Conservation (phyloP, 2,329 filamentous ascomycete genomes). For the Passalora sequoiae region DNA sequence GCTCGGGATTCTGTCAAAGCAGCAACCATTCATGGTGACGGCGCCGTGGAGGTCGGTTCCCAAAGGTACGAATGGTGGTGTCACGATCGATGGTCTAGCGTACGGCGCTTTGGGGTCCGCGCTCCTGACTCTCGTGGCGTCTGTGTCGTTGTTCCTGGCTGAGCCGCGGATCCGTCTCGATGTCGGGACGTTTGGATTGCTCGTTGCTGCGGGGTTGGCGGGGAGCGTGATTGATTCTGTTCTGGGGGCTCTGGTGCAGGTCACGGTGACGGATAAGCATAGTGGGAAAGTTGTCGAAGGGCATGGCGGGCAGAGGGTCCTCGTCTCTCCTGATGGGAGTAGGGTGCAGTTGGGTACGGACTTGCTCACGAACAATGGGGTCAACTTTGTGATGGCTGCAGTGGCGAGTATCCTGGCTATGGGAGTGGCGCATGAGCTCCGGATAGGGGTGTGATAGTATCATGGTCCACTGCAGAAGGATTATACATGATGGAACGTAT, state of each 20-base stretch:
- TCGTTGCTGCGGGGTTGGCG: conserved; percentile 68
- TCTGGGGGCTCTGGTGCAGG: conserved; percentile 77
- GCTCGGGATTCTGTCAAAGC: conserved; percentile 79
- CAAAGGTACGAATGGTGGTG: conserved; percentile 87
- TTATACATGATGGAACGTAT: no score
- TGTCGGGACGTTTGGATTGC: conserved; percentile 15
- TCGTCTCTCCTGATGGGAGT: conserved; percentile 29
- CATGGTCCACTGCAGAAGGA: no score
- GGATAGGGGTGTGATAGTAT: conserved; percentile 2
- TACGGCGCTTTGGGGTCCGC: conserved; percentile 39
- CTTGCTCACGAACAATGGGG: conserved; percentile 87
- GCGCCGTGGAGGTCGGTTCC: conserved; percentile 75
- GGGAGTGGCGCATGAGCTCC: conserved; percentile 42
- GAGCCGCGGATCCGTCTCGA: conserved; percentile 20
- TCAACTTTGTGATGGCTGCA: conserved; percentile 87
- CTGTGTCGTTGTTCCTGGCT: conserved; percentile 37
- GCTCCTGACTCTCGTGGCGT: conserved; percentile 61
- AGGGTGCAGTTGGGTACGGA: conserved; percentile 61
- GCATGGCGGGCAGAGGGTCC: conserved; percentile 50
- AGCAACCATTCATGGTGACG: conserved; percentile 77
- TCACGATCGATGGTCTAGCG: conserved; percentile 66
- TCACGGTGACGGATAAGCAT: conserved; percentile 76
- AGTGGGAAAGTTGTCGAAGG: conserved; percentile 88
- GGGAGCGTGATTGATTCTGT: conserved; percentile 85
- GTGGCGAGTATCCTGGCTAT: conserved; percentile 77